Evolutionary conservation across 306 rosid genomes (phyloP).

Genomic region (Lotus japonicus): DNA sequence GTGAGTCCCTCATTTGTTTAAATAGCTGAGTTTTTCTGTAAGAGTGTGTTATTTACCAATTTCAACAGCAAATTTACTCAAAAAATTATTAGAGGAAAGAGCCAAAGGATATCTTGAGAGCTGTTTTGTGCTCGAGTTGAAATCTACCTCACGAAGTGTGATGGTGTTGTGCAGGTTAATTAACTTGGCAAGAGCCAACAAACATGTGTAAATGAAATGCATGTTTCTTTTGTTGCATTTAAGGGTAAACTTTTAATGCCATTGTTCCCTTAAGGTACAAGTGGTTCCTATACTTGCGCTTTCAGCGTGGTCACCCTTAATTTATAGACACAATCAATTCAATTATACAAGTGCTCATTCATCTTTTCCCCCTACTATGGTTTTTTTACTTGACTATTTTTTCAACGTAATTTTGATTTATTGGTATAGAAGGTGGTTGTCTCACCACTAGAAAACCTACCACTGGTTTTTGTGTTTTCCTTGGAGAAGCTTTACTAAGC

Average conservation of each 20-base stretch:
- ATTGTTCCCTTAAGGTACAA: constrained; percentile 21
- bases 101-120: not conserved
- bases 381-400: no score
- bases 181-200: not conserved
- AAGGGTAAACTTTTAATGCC: not conserved
- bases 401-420: no score
- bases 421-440: no score
- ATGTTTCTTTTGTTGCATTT: constrained; percentile 14
- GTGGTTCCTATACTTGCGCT: constrained; percentile 12
- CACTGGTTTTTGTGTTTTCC: no score
- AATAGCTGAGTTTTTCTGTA: no score
- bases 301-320: not conserved
- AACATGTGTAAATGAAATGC: constrained; percentile 21
- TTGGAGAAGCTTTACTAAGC: no score
- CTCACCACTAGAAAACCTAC: no score
- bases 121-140: not conserved
- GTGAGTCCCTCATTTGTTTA: no score
- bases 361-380: no score
- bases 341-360: not conserved
- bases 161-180: not conserved
- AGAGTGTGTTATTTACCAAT: no score
- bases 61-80: no score
- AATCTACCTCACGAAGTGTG: not conserved
- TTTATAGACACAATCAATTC: not conserved
- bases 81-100: not conserved